Conservation (phyloP, 371 early-diverging fungal genomes). For the Rhizopus delemar region DNA sequence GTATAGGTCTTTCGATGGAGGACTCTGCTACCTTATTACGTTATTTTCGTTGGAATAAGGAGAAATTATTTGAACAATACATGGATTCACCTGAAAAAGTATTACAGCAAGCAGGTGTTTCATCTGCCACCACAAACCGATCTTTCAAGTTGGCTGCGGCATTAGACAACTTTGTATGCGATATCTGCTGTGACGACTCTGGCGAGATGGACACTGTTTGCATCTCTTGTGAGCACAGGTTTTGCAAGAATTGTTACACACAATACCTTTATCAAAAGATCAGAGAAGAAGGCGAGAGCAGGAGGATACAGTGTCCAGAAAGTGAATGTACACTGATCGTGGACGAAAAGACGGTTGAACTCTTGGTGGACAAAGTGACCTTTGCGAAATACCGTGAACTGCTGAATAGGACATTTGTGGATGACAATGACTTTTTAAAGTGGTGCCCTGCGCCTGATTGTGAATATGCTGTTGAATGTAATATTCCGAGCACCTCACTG, state of each 20-base stretch:
- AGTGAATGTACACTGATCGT: slow-evolving; percentile 77
- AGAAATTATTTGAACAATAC: slow-evolving; percentile 84
- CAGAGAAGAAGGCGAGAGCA: slow-evolving; percentile 79
- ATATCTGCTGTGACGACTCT: slow-evolving; percentile 81
- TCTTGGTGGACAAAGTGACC: slow-evolving; percentile 55
- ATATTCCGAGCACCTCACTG: slow-evolving; percentile 69
- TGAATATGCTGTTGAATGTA: slow-evolving; percentile 90
- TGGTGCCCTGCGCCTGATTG: slow-evolving; percentile 98
- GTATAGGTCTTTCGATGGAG: slow-evolving; percentile 59
- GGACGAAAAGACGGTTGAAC: slow-evolving; percentile 77
- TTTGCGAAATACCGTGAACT: slow-evolving; percentile 69
- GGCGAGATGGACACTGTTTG: slow-evolving; percentile 63
- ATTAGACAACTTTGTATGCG: slow-evolving; percentile 72
- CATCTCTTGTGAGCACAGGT: slow-evolving; percentile 85
- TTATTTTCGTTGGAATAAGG: slow-evolving; percentile 91
- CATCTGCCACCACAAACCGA: slow-evolving; percentile 24
- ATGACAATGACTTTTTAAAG: slow-evolving; percentile 74
- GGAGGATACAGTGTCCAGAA: slow-evolving; percentile 83
- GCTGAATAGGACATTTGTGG: slow-evolving; percentile 86
- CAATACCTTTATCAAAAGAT: slow-evolving; percentile 86
- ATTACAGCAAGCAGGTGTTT: slow-evolving; percentile 72
- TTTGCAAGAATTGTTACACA: slow-evolving; percentile 83
- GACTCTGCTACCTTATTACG: slow-evolving; percentile 74
- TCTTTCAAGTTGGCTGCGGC: slow-evolving; percentile 27
- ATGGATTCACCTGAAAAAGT: slow-evolving; percentile 79